phyloP scores from a whole-genome alignment of 1,284 basidiomycete species.

The Pseudozyma pruni region DNA sequence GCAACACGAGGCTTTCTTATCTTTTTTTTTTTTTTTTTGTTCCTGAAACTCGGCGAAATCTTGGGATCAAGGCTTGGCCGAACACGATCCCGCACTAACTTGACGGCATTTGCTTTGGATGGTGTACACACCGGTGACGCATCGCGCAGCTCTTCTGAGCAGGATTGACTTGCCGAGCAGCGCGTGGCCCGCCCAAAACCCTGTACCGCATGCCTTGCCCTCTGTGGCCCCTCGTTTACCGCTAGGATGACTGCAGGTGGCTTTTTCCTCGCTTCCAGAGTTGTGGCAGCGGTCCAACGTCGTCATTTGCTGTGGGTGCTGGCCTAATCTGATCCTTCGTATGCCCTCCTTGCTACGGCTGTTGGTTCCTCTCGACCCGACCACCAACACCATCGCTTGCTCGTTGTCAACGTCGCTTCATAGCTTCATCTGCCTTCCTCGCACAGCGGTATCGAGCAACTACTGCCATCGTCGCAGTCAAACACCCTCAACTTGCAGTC shows the following conservation, averaged over 20 bases:
- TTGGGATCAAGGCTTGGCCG: too few species aligned
- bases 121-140: background rate
- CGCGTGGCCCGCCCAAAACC: conserved; percentile 7
- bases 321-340: too few species aligned
- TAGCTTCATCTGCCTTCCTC: background rate
- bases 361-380: too few species aligned
- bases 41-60: too few species aligned
- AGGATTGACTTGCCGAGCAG: background rate
- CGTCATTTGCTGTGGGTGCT: too few species aligned
- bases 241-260: too few species aligned
- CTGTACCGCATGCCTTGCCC: background rate
- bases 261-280: background rate
- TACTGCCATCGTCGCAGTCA: background rate
- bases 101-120: background rate
- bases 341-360: too few species aligned
- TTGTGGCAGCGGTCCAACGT: too few species aligned
- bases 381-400: background rate
- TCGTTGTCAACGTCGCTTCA: background rate
- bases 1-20: too few species aligned
- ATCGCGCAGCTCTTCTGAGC: background rate
- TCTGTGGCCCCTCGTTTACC: background rate
- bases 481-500: background rate
- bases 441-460: too few species aligned
- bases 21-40: too few species aligned
- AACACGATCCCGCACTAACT: too few species aligned